Conservation (phyloP, 2,329 filamentous ascomycete genomes). For the Fusarium hainanense region DNA sequence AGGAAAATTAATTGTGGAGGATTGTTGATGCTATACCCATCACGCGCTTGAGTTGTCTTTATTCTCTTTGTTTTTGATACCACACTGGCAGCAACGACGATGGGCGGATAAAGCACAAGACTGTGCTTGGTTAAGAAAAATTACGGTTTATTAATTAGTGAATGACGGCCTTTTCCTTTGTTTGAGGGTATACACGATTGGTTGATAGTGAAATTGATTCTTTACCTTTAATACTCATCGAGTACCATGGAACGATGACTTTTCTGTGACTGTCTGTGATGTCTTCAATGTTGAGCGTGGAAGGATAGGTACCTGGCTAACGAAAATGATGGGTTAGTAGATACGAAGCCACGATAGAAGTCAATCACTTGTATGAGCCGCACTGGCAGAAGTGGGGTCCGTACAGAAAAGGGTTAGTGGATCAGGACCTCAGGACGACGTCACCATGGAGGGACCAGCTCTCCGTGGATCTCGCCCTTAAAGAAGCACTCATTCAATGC, state of each 20-base stretch:
- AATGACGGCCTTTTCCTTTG: conserved; percentile 36
- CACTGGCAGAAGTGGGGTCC: conserved; percentile 1
- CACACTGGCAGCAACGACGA: conserved; percentile 37
- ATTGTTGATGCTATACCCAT: conserved; percentile 43
- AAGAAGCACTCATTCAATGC: conserved; percentile 1
- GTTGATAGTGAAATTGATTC: conserved; percentile 40
- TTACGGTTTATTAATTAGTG: conserved; percentile 27
- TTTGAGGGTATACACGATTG: conserved; percentile 27
- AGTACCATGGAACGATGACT: neutral
- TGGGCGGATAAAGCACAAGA: conserved; percentile 22
- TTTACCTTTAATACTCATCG: neutral
- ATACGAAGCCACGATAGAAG: neutral
- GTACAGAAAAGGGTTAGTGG: conserved; percentile 21
- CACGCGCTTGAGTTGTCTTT: conserved; percentile 28
- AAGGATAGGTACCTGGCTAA: neutral
- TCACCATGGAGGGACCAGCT: conserved; percentile 17
- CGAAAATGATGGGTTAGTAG: neutral
- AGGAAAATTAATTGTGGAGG: conserved; percentile 16
- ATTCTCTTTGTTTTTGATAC: conserved; percentile 39
- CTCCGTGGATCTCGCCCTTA: neutral
- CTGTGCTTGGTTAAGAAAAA: conserved; percentile 26
- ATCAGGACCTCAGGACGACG: conserved; percentile 26
- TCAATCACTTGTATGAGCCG: too few relatives aligned
- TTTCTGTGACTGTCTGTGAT: neutral
- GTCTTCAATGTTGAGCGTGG: neutral